Evolutionary conservation across 2,329 filamentous ascomycete species (phyloP), one percentile per base, ranked within the genome.

Genomic region (Harringtonia lauricola): DNA sequence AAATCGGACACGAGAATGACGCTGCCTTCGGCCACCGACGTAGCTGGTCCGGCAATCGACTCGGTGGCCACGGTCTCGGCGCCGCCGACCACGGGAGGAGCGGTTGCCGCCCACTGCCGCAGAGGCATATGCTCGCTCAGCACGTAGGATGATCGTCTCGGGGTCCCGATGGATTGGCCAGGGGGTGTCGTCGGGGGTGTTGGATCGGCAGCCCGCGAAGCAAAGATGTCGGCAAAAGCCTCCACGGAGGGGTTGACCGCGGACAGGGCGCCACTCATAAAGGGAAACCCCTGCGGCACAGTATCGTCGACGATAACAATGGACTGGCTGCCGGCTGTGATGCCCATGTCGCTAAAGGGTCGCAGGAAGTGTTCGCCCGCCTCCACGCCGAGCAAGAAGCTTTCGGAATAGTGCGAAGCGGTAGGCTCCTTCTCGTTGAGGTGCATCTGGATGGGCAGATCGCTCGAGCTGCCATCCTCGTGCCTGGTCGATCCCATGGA

Each of bases 281-380:
- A 51, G 1, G 69, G 62, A n/a, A 70, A 59, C 9, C 75, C 64
- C 6, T 65, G 63, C 0, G 69, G 64, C 15, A 71, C 52, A 1
- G 80, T 82, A 28, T 77, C 78, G 46, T 94, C 86, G 30, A 94
- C 79, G 55, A 95, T 94, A 44, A 95, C 73, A 51, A 95, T 94
- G 0, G 87, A 94, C 56, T 89, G 83, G 67, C 86, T 94, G n/a
- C 86, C 85, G 12, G 72, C 71, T 0, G 87, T 92, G 36, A 90
- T 75, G 7, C 62, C 74, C 52, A 67, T 66, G 47, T 78, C 73
- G 49, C 73, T 77, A 13, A 59, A 52, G 2, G 71, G 70, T 36
- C 71, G 62, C 5, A 61, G 19, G 4, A 39, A 13, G 53, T 46
- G 34, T 6, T 26, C 10, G 2, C 18, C 30, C n/a, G 39, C 29